Base-by-base conservation (phyloP, 306 rosid species). In the Sphenostylis stenocarpa region DNA sequence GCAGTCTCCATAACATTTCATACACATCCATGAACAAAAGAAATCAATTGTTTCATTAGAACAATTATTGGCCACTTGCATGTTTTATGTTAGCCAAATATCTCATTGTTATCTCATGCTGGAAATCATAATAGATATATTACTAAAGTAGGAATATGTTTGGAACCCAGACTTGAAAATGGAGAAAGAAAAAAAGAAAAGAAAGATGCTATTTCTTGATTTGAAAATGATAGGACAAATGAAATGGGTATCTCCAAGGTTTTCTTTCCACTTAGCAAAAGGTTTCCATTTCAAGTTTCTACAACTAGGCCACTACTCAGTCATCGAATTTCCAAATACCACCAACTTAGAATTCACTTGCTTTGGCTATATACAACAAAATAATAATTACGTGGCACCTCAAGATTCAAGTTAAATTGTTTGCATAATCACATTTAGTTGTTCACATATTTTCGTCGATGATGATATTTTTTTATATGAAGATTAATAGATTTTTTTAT, bases 1-100 rank as follows among this genome's bases (percentile, higher is more conserved):
- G 93, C 84, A 8, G 84, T 88, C 52, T 67, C 82, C 31, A 87
- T 84, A 36, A 88, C 96, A 84, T 85, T 88, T 86, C 91, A 70
- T 84, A 91, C n/a, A n/a, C n/a, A n/a, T n/a, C n/a, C n/a, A n/a
- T n/a, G n/a, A n/a, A n/a, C n/a, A n/a, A n/a, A n/a, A n/a, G n/a
- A n/a, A n/a, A n/a, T n/a, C n/a, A n/a, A n/a, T n/a, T n/a, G 10
- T 45, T 48, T 31, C 14, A 19, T 20, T 47, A 41, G 26, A 62
- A 7, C 70, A 74, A 44, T 14, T 13, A 61, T 19, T 7, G 28
- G 24, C 38, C 61, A 61, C 21, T 28, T 43, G 15, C 58, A 41
- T 43, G 26, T 43, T 73, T 72, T 12, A 36, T 38, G 9, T 21
- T 20, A 56, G 20, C 77, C 55, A 55, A 28, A 13, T 31, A 38